Percentiles rank a stretch among this genome's conserved stretches.
Conservation (phyloP, 129 eudicot genomes). For the Daucus carota region DNA sequence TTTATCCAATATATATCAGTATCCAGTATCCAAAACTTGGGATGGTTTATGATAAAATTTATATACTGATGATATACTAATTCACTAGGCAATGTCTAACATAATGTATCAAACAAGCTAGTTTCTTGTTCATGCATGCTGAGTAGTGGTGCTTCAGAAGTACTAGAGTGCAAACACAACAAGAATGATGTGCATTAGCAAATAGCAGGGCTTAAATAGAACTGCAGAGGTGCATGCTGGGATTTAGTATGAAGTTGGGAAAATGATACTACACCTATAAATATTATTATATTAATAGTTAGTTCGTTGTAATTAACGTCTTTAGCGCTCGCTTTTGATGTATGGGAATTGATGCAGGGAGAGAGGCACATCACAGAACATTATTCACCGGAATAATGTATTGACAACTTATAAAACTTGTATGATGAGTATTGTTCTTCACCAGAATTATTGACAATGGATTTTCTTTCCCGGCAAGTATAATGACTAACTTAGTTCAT, state of each 20-base stretch:
- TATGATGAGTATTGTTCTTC: background rate
- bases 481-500: background rate
- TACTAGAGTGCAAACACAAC: background rate
- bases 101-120: too few species aligned
- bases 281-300: too few species aligned
- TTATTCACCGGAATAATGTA: too few species aligned
- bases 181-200: background rate
- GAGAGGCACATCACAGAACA: too few species aligned
- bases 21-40: too few species aligned
- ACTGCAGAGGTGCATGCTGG: slow-evolving; percentile 72
- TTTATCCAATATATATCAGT: too few species aligned
- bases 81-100: background rate
- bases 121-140: background rate
- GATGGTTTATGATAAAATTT: too few species aligned
- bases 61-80: too few species aligned
- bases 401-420: background rate
- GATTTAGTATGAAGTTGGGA: slow-evolving; percentile 30
- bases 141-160: background rate
- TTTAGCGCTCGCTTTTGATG: too few species aligned
- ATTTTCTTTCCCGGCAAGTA: background rate
- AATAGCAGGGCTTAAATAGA: slow-evolving; percentile 48
- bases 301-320: too few species aligned
- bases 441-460: background rate
- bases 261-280: too few species aligned
- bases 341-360: too few species aligned